phyloP scores from a whole-genome alignment of 345 rosid species.

The Lepidium africanum region DNA sequence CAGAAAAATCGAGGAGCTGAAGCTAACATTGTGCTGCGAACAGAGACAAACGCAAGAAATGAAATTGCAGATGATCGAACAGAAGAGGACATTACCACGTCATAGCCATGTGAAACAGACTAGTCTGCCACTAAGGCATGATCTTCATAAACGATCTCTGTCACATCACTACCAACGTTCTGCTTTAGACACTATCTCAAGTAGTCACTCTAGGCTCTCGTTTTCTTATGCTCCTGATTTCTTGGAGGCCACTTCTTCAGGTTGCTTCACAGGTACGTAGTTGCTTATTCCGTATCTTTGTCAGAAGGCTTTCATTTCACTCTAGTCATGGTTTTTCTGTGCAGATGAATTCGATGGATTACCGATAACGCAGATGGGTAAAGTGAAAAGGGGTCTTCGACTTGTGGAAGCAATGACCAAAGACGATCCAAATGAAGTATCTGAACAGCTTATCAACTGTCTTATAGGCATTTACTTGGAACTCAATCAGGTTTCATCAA shows the following conservation, averaged over 20 bases:
- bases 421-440: conserved; percentile 62
- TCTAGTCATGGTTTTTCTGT: neutral
- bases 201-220: conserved; percentile 48
- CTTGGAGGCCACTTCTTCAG: conserved; percentile 37
- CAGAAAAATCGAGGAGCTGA: conserved; percentile 56
- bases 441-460: conserved; percentile 68
- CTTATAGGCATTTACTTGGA: conserved; percentile 63
- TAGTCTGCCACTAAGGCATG: conserved; percentile 17
- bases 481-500: conserved; percentile 40
- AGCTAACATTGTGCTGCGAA: conserved; percentile 50
- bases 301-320: neutral
- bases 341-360: conserved; percentile 37
- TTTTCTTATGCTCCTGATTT: conserved; percentile 43
- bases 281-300: neutral
- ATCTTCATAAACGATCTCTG: conserved; percentile 37
- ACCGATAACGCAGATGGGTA: conserved; percentile 38
- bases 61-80: conserved; percentile 25
- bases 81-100: conserved; percentile 25
- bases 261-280: conserved; percentile 38
- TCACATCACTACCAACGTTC: conserved; percentile 42
- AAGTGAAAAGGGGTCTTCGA: conserved; percentile 28
- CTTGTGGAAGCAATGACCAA: conserved; percentile 28
- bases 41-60: conserved; percentile 44
- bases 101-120: conserved; percentile 26
- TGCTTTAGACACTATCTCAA: conserved; percentile 32